Conservation (phyloP, 1,284 basidiomycete species). For the Rhodofomes roseus region DNA sequence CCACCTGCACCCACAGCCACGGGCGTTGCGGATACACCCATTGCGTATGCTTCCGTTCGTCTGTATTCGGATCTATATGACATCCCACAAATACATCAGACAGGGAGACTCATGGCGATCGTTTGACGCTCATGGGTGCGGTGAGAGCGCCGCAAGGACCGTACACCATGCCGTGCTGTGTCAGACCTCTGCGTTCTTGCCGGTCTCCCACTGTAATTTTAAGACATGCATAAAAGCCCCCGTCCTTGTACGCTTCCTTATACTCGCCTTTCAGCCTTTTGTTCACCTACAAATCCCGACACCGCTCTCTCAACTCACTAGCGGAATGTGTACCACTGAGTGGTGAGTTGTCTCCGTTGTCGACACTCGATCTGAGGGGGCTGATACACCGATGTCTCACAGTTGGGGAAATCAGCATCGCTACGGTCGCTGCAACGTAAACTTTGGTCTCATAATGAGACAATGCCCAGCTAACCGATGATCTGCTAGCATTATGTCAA, state of each 20-base stretch:
- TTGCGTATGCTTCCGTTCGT: background rate
- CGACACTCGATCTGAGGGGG: background rate
- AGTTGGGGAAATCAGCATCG: constrained; percentile 5
- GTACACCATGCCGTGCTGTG: background rate
- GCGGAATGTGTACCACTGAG: constrained; percentile 2
- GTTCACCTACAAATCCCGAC: background rate
- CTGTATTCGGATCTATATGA: background rate
- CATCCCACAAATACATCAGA: background rate
- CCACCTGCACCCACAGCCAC: background rate
- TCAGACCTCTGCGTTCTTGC: background rate
- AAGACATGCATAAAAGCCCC: background rate
- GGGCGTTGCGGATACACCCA: background rate
- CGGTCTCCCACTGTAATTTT: constrained; percentile 2
- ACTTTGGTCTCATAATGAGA: background rate
- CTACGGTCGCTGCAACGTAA: constrained; percentile 24
- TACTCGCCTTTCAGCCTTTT: background rate
- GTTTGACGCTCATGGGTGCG: background rate
- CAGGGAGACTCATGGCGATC: background rate
- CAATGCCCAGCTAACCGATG: background rate
- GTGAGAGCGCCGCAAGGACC: background rate
- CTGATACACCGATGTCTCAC: background rate
- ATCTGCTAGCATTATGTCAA: constrained; percentile 28
- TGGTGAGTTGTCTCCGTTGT: background rate
- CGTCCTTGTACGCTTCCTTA: background rate
- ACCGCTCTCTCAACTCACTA: background rate